A percentile compares a stretch with the other conserved stretches of the same genome.
These are phyloP conservation scores for Solanum rostratum DNA, from an alignment of 257 asterid genomes.

Conservation along the genomic window DNA sequence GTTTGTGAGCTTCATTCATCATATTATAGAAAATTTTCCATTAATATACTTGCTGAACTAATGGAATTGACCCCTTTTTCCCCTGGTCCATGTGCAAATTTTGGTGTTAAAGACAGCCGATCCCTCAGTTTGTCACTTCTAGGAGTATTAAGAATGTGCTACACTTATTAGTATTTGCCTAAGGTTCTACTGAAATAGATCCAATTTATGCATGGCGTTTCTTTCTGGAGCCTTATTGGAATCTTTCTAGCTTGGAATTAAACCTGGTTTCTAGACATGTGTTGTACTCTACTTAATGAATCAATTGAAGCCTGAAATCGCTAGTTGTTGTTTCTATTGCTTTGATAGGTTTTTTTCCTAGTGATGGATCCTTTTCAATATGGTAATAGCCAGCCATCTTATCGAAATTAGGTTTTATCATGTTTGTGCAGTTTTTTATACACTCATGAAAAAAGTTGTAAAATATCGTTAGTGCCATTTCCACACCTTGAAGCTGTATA, in stretches of 20 bases:
- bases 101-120: neutral
- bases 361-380: neutral
- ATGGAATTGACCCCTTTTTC: neutral
- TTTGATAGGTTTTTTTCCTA: neutral
- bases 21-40: neutral
- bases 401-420: neutral
- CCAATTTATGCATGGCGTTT: neutral
- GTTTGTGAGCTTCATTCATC: neutral
- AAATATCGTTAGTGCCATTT: neutral
- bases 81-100: neutral
- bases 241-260: neutral
- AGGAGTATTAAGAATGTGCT: neutral
- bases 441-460: neutral
- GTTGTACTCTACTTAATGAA: neutral
- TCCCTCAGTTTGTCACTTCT: neutral
- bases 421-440: neutral
- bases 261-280: neutral
- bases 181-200: neutral
- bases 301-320: neutral
- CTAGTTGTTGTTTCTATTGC: neutral
- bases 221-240: neutral
- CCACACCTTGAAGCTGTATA: neutral
- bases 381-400: neutral
- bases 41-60: neutral
- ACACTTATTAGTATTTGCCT: neutral